Conservation (phyloP, 192 early-diverging fungal genomes). For the Coemansia sp. region DNA sequence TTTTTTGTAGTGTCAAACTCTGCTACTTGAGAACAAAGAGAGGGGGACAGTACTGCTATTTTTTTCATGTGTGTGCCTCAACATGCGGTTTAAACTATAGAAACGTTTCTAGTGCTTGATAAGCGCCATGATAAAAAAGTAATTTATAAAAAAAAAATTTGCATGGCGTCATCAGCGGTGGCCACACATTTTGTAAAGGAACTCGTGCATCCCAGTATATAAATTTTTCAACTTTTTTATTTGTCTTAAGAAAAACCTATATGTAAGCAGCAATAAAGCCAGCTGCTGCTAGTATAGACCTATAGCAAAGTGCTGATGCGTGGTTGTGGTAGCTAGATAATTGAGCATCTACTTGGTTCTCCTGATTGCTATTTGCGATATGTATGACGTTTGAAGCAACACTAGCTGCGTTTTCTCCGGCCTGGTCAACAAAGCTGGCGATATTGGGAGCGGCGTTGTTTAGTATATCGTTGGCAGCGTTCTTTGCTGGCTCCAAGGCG, state of each 20-base stretch:
- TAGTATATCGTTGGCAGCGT: conserved; percentile 16
- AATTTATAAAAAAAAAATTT: background rate
- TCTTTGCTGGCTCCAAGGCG: conserved; percentile 11
- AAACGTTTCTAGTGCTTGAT: conserved; percentile 7
- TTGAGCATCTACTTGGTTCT: conserved; percentile 27
- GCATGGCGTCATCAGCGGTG: conserved; percentile 3
- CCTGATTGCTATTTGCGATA: conserved; percentile 21
- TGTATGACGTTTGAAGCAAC: conserved; percentile 21
- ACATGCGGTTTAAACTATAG: background rate
- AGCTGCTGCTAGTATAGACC: background rate
- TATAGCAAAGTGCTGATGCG: background rate
- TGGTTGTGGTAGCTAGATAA: conserved; percentile 38
- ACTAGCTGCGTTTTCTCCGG: conserved; percentile 20
- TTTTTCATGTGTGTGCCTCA: background rate
- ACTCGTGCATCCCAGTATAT: conserved; percentile 1
- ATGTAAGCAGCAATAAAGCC: background rate
- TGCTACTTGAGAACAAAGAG: background rate
- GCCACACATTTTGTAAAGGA: conserved; percentile 1
- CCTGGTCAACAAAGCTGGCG: conserved; percentile 30
- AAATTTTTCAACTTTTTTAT: background rate
- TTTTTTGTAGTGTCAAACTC: background rate
- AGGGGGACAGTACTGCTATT: conserved; percentile 1
- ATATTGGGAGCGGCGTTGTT: conserved; percentile 20
- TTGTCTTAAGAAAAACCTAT: too few relatives aligned
- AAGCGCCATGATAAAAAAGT: conserved; percentile 5